These are phyloP conservation scores for Arthrobotrys sphaeroides DNA, from an alignment of 2,329 filamentous ascomycete species.

Conservation along the genomic window DNA sequence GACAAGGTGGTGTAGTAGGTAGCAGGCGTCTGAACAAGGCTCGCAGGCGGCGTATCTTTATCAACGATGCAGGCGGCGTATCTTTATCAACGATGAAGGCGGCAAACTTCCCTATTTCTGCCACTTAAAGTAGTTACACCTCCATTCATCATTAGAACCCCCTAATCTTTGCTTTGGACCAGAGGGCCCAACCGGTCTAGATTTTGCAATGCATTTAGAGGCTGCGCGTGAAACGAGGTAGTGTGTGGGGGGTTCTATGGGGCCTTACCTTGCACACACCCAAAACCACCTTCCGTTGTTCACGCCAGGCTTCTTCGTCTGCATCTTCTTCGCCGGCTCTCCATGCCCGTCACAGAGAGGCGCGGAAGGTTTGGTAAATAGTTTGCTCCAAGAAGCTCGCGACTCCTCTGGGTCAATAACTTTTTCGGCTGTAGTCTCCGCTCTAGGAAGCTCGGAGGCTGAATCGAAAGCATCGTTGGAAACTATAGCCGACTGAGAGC, in stretches of 20 bases:
- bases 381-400: constrained; percentile 85
- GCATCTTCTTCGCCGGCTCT: constrained; percentile 83
- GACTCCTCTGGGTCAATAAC: constrained; percentile 75
- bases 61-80: too few species aligned
- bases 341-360: constrained; percentile 84
- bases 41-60: too few species aligned
- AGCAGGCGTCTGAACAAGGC: too few species aligned
- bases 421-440: constrained; percentile 58
- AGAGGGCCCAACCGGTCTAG: constrained; percentile 80
- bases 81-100: too few species aligned
- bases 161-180: constrained; percentile 82
- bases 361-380: constrained; percentile 77
- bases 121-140: constrained; percentile 58
- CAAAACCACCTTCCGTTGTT: constrained; percentile 77
- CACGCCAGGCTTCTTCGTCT: constrained; percentile 87
- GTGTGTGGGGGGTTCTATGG: background rate
- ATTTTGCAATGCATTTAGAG: constrained; percentile 46
- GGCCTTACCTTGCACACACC: constrained; percentile 72
- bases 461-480: background rate
- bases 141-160: constrained; percentile 74
- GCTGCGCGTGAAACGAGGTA: background rate
- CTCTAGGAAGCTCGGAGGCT: background rate
- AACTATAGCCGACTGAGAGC: constrained; percentile 9
- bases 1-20: too few species aligned
- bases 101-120: constrained; percentile 19